Evolutionary conservation across 1,284 basidiomycete genomes (phyloP), one percentile per base, ranked within the genome.

Genomic region (Sphagnurus paluster): DNA sequence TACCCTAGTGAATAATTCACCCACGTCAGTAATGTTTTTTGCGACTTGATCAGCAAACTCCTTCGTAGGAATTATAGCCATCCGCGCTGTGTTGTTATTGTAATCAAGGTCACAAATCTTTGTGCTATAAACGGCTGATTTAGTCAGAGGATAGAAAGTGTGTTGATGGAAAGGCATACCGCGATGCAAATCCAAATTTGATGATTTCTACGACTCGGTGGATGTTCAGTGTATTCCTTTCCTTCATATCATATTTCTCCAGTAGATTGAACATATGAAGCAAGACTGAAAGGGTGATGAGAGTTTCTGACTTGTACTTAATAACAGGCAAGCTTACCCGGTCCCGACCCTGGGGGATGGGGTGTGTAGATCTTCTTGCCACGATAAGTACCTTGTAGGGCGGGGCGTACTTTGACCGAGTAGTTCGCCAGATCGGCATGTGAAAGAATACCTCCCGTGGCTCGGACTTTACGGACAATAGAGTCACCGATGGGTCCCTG

Each of bases 361-460:
- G 88, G 81, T 0, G 91, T 93, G 67, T 92, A 97, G 19, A 98
- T 75, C 48, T 80, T 90, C 56, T 82, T 80, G 34, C 83, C 84
- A 20, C 75, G 75, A 66, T 91, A 98, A 0, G 76, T 81, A 4
- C 90, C 88, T 58, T 83, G 63, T 32, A 97, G 70, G 4, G 96
- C 90, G 25, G 72, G 82, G 45, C 78, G 69, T n/a, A 92, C 80
- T 41, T 80, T 78, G 19, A 89, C 84, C 23, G 70, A 63, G 67
- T 95, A 99, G 13, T 70, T 70, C 42, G 72, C 72, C 23, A 96
- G 66, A 65, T 96, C 93, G 41, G 73, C 69, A 46, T 80, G 69
- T 0, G 87, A 80, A 55, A 95, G 66, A 40, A 93, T 84, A 1
- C 93, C 93, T n/a, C 92, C 92, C 20, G 79, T 81, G 33, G 66